Conservation (phyloP, 2,329 filamentous ascomycete genomes). For the Aspergillus japonicus region DNA sequence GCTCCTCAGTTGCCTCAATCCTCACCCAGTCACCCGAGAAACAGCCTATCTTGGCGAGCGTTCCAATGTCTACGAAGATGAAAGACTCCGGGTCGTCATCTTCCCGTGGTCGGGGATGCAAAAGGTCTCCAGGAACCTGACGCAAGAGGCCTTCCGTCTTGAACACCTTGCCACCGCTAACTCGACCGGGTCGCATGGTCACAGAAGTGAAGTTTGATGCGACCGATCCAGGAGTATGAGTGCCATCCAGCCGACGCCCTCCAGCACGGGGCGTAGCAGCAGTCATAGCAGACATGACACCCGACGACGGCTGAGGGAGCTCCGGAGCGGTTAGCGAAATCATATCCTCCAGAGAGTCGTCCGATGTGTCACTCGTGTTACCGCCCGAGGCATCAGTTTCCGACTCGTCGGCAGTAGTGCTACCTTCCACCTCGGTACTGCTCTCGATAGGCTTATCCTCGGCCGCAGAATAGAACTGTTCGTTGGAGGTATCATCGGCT, state of each 20-base stretch:
- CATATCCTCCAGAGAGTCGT: conserved; percentile 90
- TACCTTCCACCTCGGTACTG: conserved; percentile 51
- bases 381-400: conserved; percentile 55
- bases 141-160: conserved; percentile 75
- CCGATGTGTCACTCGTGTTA: conserved; percentile 73
- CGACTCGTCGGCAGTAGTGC: conserved; percentile 59
- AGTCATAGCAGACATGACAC: conserved; percentile 75
- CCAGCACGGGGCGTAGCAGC: conserved; percentile 77
- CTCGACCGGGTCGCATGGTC: conserved; percentile 71
- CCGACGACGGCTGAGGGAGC: conserved; percentile 73
- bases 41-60: conserved; percentile 84
- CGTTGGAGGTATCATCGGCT: conserved; percentile 80
- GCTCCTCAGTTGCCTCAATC: conserved; percentile 73
- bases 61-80: conserved; percentile 85
- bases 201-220: conserved; percentile 85
- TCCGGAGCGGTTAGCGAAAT: conserved; percentile 82
- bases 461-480: conserved; percentile 88
- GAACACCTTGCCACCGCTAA: conserved; percentile 71
- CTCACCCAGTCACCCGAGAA: conserved; percentile 98
- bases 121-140: conserved; percentile 69
- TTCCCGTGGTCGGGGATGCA: conserved; percentile 78
- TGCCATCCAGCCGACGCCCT: conserved; percentile 69
- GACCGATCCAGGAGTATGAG: conserved; percentile 80
- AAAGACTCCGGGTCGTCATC: conserved; percentile 87
- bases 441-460: conserved; percentile 63